Conservation (phyloP, 179 eudicot species). For the Drosera spatulata region DNA sequence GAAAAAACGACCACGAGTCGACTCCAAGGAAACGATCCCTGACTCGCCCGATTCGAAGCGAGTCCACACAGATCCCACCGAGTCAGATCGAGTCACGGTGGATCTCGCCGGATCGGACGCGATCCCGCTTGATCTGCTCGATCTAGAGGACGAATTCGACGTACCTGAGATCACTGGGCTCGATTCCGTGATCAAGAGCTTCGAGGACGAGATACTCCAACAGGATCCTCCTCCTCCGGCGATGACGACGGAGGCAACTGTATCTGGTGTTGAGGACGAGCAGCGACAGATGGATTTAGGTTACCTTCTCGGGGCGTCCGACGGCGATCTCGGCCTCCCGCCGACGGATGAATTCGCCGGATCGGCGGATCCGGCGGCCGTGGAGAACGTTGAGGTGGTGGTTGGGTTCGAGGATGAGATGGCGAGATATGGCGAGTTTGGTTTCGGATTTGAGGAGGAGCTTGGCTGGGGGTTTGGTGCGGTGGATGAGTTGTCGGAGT, state of each 20-base stretch:
- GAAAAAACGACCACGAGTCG: conserved; percentile 11
- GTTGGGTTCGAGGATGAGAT: conserved; percentile 7
- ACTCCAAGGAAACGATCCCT: conserved; percentile 3
- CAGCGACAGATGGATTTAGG: conserved; percentile 16
- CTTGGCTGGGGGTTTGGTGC: neutral
- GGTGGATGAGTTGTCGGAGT: neutral
- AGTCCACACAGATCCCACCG: conserved; percentile 1
- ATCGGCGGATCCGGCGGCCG: neutral
- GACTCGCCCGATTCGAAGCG: neutral
- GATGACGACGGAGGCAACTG: neutral
- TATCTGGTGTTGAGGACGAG: conserved; percentile 1
- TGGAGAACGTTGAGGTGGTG: neutral
- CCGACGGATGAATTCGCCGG: conserved; percentile 4
- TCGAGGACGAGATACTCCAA: conserved; percentile 21
- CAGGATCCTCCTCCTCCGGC: neutral
- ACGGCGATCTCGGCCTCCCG: conserved; percentile 27
- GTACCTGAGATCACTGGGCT: conserved; percentile 10
- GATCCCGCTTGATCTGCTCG: conserved; percentile 7
- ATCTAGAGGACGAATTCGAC: neutral
- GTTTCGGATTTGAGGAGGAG: conserved; percentile 7
- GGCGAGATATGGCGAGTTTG: conserved; percentile 11
- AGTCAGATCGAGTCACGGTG: neutral
- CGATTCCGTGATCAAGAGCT: conserved; percentile 22
- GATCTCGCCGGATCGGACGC: neutral
- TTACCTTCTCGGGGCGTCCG: conserved; percentile 23